These are phyloP conservation scores for Hypomontagnella monticulosa DNA, from an alignment of 495 filamentous ascomycete species.

Conservation along the genomic window DNA sequence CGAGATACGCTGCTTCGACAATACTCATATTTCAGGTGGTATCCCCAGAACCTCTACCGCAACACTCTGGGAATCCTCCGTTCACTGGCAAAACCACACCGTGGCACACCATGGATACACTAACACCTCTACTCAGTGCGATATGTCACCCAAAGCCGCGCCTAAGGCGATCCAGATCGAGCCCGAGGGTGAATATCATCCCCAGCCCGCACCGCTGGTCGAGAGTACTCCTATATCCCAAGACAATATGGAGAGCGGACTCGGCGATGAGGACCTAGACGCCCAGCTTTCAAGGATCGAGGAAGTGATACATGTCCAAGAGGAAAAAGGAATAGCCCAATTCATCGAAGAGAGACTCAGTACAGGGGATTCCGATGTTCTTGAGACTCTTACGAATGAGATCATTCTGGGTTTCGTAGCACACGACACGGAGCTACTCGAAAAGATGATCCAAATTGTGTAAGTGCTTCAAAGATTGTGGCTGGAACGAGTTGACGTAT, in stretches of 20 bases:
- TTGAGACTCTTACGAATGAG: conserved; percentile 33
- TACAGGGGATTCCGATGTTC: conserved; percentile 2
- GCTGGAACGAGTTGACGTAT: no score
- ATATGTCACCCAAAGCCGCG: neutral
- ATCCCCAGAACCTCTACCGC: neutral
- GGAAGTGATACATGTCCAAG: conserved; percentile 16
- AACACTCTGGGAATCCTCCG: neutral
- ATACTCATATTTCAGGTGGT: neutral
- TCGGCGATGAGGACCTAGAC: neutral
- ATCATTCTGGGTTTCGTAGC: conserved; percentile 33
- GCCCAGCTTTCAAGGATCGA: conserved; percentile 18
- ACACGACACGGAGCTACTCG: conserved; percentile 18
- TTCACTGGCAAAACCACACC: neutral
- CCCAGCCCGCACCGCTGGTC: neutral
- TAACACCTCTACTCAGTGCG: conserved; percentile 13
- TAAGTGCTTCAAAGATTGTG: neutral
- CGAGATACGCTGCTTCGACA: neutral
- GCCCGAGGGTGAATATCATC: neutral
- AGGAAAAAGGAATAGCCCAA: conserved; percentile 28
- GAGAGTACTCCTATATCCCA: neutral
- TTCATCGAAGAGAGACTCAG: conserved; percentile 34
- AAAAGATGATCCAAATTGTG: conserved; percentile 20
- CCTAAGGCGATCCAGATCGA: neutral
- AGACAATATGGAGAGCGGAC: neutral
- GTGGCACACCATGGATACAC: neutral